These are phyloP conservation scores for Angophora floribunda DNA, from an alignment of 345 rosid genomes.

Conservation along the genomic window DNA sequence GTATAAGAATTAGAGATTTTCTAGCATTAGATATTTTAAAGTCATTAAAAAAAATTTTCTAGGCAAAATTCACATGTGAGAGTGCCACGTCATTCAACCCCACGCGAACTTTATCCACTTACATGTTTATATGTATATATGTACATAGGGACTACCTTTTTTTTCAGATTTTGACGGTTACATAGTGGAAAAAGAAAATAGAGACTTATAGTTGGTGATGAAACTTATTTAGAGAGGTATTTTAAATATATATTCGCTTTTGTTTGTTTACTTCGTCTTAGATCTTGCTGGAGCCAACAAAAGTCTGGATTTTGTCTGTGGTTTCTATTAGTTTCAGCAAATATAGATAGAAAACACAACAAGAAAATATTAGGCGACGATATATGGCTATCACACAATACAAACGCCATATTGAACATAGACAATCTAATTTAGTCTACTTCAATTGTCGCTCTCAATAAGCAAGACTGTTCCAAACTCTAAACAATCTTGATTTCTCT, in stretches of 20 bases:
- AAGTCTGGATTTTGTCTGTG: background rate
- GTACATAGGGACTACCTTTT: no score
- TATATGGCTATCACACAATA: fast-evolving
- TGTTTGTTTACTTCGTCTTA: background rate
- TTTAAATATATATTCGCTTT: background rate
- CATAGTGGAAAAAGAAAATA: no score
- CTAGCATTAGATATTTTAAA: background rate
- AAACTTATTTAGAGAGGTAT: background rate
- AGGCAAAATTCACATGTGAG: background rate
- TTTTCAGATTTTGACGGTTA: background rate
- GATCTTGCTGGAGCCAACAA: background rate
- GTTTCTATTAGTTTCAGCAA: background rate
- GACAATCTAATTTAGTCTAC: background rate
- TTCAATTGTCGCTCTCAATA: background rate
- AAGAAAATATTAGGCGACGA: background rate
- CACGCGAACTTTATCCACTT: no score
- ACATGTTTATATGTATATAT: background rate
- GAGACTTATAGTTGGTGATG: background rate
- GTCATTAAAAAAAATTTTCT: background rate
- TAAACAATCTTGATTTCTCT: background rate
- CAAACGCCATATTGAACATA: background rate
- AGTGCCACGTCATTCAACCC: background rate
- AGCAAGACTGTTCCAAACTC: background rate
- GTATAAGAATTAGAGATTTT: background rate
- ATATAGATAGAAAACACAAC: background rate